phyloP scores from a whole-genome alignment of 164 flowering plant genomes.

The Nelumbo lutea region DNA sequence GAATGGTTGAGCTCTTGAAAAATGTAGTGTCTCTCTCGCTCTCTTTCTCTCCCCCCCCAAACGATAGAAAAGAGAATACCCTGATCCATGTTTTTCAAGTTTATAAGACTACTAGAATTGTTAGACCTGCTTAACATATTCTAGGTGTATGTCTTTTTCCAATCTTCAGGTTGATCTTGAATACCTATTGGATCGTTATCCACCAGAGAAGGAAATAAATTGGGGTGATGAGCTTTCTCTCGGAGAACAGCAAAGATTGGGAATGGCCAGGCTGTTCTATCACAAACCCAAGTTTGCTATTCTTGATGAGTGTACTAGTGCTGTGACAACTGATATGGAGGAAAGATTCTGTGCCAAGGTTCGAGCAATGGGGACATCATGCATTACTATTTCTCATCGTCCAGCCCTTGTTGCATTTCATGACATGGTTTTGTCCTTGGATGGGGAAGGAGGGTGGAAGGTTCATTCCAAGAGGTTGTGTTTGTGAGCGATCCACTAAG shows the following conservation, averaged over 20 bases:
- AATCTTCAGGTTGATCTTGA: slow-evolving; percentile 83
- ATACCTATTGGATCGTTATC: slow-evolving; percentile 89
- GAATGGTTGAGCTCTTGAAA: slow-evolving; percentile 86
- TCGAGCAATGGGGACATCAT: slow-evolving; percentile 99
- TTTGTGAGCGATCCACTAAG: background rate
- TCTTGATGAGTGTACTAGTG: slow-evolving; percentile 99
- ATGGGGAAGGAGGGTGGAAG: slow-evolving; percentile 97
- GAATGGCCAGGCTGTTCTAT: slow-evolving; percentile 98
- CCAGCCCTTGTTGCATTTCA: slow-evolving; percentile 99
- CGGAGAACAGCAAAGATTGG: slow-evolving; percentile 97
- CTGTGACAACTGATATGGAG: slow-evolving; percentile 99
- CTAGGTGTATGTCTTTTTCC: background rate
- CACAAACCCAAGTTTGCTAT: slow-evolving; percentile 99
- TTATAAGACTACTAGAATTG: background rate
- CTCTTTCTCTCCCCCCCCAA: background rate
- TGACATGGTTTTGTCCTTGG: slow-evolving; percentile 91
- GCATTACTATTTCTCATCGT: slow-evolving; percentile 98
- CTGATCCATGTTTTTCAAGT: background rate
- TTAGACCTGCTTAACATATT: background rate
- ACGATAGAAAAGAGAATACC: no score
- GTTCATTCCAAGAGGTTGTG: slow-evolving; percentile 64
- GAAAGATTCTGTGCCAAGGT: slow-evolving; percentile 97
- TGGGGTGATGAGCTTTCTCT: slow-evolving; percentile 99
- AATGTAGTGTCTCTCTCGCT: slow-evolving; percentile 46
- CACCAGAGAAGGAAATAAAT: slow-evolving; percentile 81